A percentile compares a stretch with the other conserved stretches of the same genome.
phyloP scores from a whole-genome alignment of 768 basidiomycete species.

The Gyrodon lividus region DNA sequence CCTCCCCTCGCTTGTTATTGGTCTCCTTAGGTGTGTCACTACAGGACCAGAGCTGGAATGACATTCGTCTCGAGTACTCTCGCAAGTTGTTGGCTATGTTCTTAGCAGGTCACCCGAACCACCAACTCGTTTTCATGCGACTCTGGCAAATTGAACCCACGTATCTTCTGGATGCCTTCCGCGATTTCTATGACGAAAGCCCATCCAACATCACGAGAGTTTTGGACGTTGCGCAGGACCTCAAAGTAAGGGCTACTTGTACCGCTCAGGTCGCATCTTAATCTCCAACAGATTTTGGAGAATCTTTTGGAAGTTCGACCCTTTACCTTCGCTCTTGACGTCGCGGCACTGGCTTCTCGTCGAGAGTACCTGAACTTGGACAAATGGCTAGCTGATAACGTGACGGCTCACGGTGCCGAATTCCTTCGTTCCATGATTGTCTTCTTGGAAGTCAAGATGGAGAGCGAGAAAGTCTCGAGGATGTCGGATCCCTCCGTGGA shows the following conservation, averaged over 20 bases:
- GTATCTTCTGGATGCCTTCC: slow-evolving; percentile 84
- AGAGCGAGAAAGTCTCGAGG: slow-evolving; percentile 76
- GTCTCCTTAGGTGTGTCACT: not conserved
- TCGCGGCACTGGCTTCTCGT: slow-evolving; percentile 90
- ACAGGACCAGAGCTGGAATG: slow-evolving; percentile 82
- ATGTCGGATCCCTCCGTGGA: slow-evolving; percentile 78
- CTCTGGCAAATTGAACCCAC: slow-evolving; percentile 90
- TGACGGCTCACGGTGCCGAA: slow-evolving; percentile 75
- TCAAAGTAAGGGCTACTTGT: slow-evolving; percentile 60
- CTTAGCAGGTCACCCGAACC: slow-evolving; percentile 88
- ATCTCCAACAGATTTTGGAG: slow-evolving; percentile 70
- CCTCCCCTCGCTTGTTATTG: slow-evolving; percentile 1
- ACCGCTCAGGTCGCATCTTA: not conserved
- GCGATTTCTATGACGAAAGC: slow-evolving; percentile 89
- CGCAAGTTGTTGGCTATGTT: slow-evolving; percentile 86
- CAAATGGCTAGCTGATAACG: slow-evolving; percentile 93
- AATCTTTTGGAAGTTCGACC: slow-evolving; percentile 88
- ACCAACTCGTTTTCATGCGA: slow-evolving; percentile 95
- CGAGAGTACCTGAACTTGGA: slow-evolving; percentile 94
- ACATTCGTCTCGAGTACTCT: slow-evolving; percentile 84
- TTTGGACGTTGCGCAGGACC: slow-evolving; percentile 91
- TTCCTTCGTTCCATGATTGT: slow-evolving; percentile 86
- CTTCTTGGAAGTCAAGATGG: slow-evolving; percentile 92
- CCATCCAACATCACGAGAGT: slow-evolving; percentile 93
- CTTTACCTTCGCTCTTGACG: slow-evolving; percentile 88